A percentile compares a stretch with the other conserved stretches of the same genome.
Conservation (phyloP, 345 rosid species). For the Camelina laxa region DNA sequence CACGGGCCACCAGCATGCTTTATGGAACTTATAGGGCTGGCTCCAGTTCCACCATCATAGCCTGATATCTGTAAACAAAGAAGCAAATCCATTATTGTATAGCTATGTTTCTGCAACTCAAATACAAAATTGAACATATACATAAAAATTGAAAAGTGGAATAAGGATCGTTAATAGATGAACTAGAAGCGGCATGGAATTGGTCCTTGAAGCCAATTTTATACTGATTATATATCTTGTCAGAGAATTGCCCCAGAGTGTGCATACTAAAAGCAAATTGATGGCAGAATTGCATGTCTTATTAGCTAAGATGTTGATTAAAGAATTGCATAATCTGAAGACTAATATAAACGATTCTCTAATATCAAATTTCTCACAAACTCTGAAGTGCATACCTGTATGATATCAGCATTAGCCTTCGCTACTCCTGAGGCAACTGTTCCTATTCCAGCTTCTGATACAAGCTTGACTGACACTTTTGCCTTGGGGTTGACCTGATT, state of each 20-base stretch:
- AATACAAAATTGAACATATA: constrained; percentile 17
- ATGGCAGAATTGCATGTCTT: constrained; percentile 24
- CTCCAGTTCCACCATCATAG: constrained; percentile 99
- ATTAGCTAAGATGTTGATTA: constrained; percentile 5
- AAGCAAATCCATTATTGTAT: constrained; percentile 5
- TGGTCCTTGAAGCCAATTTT: neutral
- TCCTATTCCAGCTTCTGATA: constrained; percentile 98
- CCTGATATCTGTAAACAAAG: constrained; percentile 81
- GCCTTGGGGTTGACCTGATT: constrained; percentile 93
- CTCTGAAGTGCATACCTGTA: constrained; percentile 65
- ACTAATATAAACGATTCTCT: constrained; percentile 4
- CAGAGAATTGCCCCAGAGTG: neutral
- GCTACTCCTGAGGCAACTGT: constrained; percentile 99
- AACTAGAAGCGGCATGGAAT: constrained; percentile 19
- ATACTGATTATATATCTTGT: constrained; percentile 16
- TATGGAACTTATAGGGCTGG: constrained; percentile 97
- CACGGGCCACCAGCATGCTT: constrained; percentile 99
- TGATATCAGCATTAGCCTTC: constrained; percentile 95
- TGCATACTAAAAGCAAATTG: constrained; percentile 20
- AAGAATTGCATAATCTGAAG: neutral
- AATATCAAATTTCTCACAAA: neutral
- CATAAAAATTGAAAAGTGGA: neutral
- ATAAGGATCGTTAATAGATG: constrained; percentile 12
- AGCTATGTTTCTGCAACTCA: constrained; percentile 23
- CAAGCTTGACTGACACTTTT: constrained; percentile 97